Conservation (phyloP, 345 rosid species). For the Salix suchowensis region DNA sequence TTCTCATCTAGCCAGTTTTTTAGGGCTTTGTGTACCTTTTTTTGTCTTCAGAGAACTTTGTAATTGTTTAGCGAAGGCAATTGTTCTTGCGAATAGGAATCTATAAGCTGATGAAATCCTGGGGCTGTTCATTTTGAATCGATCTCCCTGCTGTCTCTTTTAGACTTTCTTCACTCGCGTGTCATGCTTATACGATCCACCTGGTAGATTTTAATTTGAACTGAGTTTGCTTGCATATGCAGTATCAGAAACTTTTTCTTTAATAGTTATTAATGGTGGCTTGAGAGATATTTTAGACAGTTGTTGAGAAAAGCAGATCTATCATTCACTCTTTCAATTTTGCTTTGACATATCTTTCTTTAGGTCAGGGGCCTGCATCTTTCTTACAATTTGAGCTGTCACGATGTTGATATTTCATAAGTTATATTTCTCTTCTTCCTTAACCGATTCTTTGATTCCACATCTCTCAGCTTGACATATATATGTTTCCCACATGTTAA, state of each 20-base stretch:
- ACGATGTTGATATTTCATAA: conserved; percentile 29
- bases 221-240: conserved; percentile 16
- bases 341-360: background rate
- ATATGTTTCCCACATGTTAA: conserved; percentile 9
- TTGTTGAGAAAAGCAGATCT: conserved; percentile 12
- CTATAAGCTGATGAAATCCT: background rate
- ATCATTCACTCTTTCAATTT: background rate
- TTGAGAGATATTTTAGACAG: background rate
- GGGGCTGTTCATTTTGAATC: background rate
- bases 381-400: conserved; percentile 25
- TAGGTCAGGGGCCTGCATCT: background rate
- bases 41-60: background rate
- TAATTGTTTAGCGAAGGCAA: background rate
- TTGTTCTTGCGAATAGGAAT: background rate
- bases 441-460: background rate
- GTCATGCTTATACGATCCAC: background rate
- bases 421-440: background rate
- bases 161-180: background rate
- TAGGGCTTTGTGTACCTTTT: background rate
- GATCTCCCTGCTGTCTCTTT: background rate
- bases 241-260: background rate
- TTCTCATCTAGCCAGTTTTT: background rate
- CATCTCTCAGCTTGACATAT: conserved; percentile 6
- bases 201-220: conserved; percentile 8
- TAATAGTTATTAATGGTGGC: no score